Percentiles rank a stretch among this genome's conserved stretches.
Conservation (phyloP, 2,329 filamentous ascomycete species). For the Metarhizium robertsii region DNA sequence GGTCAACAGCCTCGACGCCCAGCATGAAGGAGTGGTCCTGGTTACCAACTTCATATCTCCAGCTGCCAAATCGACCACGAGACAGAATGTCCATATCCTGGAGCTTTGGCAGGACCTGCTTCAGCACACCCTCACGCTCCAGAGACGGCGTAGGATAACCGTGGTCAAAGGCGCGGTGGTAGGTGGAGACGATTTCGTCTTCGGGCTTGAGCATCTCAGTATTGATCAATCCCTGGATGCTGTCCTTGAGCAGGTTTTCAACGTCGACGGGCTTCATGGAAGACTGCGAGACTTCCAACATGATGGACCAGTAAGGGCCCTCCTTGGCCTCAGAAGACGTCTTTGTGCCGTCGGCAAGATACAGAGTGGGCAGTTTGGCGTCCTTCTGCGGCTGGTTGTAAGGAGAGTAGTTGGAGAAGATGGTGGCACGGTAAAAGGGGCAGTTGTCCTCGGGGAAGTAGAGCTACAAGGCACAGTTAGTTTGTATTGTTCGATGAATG, state of each 20-base stretch:
- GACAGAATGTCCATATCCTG: conserved; percentile 88
- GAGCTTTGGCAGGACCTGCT: conserved; percentile 84
- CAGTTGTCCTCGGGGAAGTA: conserved; percentile 99
- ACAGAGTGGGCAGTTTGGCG: conserved; percentile 77
- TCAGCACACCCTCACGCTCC: conserved; percentile 91
- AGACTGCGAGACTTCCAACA: conserved; percentile 96
- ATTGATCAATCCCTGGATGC: conserved; percentile 94
- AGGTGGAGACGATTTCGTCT: conserved; percentile 95
- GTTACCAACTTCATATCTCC: conserved; percentile 95
- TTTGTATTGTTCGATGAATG: neutral
- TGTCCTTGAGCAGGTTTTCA: conserved; percentile 76
- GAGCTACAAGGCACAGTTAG: conserved; percentile 38
- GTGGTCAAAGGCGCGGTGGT: conserved; percentile 96
- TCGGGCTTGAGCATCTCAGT: conserved; percentile 87
- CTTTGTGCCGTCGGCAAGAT: conserved; percentile 79
- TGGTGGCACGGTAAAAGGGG: conserved; percentile 98
- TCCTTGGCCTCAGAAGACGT: conserved; percentile 63
- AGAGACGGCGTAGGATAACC: conserved; percentile 93
- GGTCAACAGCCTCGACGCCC: conserved; percentile 85
- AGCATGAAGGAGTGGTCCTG: conserved; percentile 98
- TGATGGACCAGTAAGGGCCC: conserved; percentile 99
- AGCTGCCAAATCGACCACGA: conserved; percentile 93
- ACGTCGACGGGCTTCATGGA: conserved; percentile 88
- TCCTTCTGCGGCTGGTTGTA: conserved; percentile 87
- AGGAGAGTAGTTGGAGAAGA: conserved; percentile 99